Evolutionary conservation across 2,329 filamentous ascomycete species (phyloP).

Genomic region (Botryotinia calthae): DNA sequence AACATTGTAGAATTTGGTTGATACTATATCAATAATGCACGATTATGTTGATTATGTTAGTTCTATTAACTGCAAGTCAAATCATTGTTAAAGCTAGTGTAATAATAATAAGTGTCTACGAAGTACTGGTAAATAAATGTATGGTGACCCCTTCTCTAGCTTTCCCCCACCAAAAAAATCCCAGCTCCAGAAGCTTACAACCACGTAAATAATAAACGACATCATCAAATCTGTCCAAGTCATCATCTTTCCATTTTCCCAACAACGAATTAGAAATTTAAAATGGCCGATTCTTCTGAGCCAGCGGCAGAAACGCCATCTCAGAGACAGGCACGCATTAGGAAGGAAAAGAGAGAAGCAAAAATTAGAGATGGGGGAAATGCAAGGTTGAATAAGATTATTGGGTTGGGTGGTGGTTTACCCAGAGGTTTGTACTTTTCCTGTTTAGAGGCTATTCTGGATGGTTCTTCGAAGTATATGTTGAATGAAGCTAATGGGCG

Average conservation of each 20-base stretch:
- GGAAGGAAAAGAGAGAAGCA: slow-evolving; percentile 75
- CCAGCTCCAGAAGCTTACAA: not conserved
- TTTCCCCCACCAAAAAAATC: slow-evolving; percentile 5
- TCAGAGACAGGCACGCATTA: slow-evolving; percentile 61
- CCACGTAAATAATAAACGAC: not conserved
- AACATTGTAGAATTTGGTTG: not conserved
- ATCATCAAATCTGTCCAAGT: slow-evolving; percentile 3
- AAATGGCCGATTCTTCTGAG: slow-evolving; percentile 10
- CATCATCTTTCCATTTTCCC: not conserved
- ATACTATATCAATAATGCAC: not conserved
- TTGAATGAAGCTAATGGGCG: not conserved
- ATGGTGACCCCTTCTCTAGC: not conserved
- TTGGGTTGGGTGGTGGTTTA: slow-evolving; percentile 62
- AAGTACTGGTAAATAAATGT: not conserved
- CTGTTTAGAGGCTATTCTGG: not conserved
- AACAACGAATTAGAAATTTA: not conserved
- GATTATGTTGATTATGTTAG: not conserved
- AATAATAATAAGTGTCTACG: not conserved
- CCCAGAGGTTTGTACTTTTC: slow-evolving; percentile 42
- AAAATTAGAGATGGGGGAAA: slow-evolving; percentile 73
- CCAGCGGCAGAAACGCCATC: slow-evolving; percentile 4
- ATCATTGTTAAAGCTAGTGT: not conserved
- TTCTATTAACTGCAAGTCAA: not conserved
- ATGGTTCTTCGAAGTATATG: not conserved
- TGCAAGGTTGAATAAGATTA: slow-evolving; percentile 71